Percentiles rank a stretch among this genome's conserved stretches.
phyloP scores from a whole-genome alignment of 192 early-diverging fungal species.

The Kappamyces sp. region DNA sequence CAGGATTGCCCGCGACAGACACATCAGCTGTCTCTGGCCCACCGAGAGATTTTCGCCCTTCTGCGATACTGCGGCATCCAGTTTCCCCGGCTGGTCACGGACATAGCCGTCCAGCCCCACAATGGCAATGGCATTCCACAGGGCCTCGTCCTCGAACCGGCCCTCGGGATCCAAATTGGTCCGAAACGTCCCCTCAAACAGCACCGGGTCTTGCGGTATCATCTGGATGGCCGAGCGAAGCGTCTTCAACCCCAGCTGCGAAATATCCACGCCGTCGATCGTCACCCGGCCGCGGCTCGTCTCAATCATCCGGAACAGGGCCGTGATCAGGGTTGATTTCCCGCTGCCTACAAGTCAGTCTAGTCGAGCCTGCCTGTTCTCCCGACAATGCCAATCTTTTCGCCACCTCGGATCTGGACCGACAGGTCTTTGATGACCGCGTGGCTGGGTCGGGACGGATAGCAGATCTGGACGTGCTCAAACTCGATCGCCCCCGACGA shows the following conservation, averaged over 20 bases:
- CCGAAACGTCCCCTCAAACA: constrained; percentile 57
- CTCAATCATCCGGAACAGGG: constrained; percentile 32
- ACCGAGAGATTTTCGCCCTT: constrained; percentile 66
- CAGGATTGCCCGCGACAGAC: constrained; percentile 67
- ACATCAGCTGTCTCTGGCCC: constrained; percentile 80
- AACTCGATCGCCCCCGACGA: constrained; percentile 32
- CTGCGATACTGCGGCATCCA: constrained; percentile 80
- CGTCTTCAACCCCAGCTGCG: neutral
- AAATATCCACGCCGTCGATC: constrained; percentile 48
- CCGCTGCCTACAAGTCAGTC: constrained; percentile 12
- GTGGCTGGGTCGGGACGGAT: constrained; percentile 26
- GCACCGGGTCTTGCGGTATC: constrained; percentile 28
- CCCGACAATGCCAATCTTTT: constrained; percentile 45
- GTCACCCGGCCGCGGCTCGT: constrained; percentile 52
- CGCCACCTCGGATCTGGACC: constrained; percentile 31
- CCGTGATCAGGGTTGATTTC: constrained; percentile 23
- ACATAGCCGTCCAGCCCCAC: constrained; percentile 1
- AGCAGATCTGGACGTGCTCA: constrained; percentile 27
- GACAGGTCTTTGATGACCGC: constrained; percentile 32
- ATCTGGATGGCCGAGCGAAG: neutral
- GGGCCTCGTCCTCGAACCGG: constrained; percentile 52
- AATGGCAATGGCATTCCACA: constrained; percentile 58
- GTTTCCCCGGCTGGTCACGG: constrained; percentile 13
- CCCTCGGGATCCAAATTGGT: constrained; percentile 65
- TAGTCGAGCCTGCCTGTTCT: constrained; percentile 22